phyloP scores from a whole-genome alignment of 192 early-diverging fungal species.

The Linnemannia exigua region DNA sequence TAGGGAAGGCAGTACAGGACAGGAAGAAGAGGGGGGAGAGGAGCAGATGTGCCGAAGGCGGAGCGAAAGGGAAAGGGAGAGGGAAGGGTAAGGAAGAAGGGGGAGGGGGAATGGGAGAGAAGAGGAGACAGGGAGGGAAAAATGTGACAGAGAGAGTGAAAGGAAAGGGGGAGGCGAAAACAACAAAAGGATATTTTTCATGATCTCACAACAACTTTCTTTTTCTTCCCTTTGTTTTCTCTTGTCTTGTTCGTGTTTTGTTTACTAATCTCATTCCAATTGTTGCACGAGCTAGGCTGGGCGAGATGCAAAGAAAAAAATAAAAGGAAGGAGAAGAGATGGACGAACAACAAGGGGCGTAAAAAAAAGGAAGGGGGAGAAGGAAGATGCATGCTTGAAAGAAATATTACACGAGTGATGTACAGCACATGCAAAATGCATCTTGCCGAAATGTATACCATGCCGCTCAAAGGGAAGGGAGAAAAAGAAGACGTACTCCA shows the following conservation, averaged over 20 bases:
- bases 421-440: too few species aligned
- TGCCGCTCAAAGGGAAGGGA: too few species aligned
- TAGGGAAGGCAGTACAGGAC: not conserved
- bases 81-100: not conserved
- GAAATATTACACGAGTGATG: too few species aligned
- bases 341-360: not conserved
- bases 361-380: not conserved
- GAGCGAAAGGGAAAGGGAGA: not conserved
- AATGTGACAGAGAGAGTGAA: not conserved
- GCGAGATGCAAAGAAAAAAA: too few species aligned
- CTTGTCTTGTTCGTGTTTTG: not conserved
- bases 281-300: too few species aligned
- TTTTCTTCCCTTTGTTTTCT: not conserved
- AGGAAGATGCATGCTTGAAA: not conserved
- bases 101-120: not conserved
- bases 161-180: not conserved
- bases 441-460: too few species aligned
- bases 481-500: too few species aligned
- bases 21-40: not conserved
- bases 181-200: not conserved
- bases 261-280: not conserved
- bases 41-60: slow-evolving; percentile 8
- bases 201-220: not conserved
- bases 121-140: not conserved
- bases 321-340: not conserved